phyloP scores from a whole-genome alignment of 2,329 filamentous ascomycete species.

The Colletotrichum sp. region DNA sequence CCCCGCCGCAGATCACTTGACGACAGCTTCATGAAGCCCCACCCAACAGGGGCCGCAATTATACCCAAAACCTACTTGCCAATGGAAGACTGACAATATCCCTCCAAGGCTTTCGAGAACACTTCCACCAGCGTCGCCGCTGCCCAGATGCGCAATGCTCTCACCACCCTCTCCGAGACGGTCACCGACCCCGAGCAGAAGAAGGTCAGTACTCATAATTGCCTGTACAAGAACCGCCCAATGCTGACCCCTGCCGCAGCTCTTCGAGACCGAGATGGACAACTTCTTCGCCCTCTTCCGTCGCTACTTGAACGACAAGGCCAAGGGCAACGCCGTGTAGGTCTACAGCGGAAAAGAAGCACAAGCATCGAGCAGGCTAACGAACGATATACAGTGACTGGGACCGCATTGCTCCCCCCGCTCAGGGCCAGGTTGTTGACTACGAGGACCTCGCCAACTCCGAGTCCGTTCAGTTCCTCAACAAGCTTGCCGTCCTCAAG shows the following conservation, averaged over 20 bases:
- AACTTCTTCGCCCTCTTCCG: constrained; percentile 99
- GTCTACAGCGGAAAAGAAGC: constrained; percentile 31
- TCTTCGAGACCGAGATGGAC: constrained; percentile 99
- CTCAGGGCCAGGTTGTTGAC: constrained; percentile 91
- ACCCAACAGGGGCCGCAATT: not conserved
- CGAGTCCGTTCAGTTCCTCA: constrained; percentile 91
- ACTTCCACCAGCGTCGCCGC: constrained; percentile 97
- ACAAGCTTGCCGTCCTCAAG: constrained; percentile 98
- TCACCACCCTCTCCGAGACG: constrained; percentile 90
- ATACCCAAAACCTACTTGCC: not conserved
- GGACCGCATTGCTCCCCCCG: constrained; percentile 95
- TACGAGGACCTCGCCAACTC: constrained; percentile 90
- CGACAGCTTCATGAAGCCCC: not conserved
- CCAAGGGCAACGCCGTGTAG: constrained; percentile 90
- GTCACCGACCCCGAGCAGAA: constrained; percentile 82
- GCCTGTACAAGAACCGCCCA: not conserved
- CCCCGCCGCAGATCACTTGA: not conserved
- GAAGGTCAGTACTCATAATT: constrained; percentile 66
- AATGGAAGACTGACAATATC: constrained; percentile 35
- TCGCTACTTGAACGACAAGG: constrained; percentile 97
- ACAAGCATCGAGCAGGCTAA: constrained; percentile 19
- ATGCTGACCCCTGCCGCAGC: constrained; percentile 49
- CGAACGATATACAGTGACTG: constrained; percentile 70
- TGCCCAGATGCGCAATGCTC: constrained; percentile 97
- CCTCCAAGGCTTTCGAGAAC: constrained; percentile 93